Evolutionary conservation across 1,284 basidiomycete genomes (phyloP), one percentile per base, ranked within the genome.

Genomic region (Mycena citricolor): DNA sequence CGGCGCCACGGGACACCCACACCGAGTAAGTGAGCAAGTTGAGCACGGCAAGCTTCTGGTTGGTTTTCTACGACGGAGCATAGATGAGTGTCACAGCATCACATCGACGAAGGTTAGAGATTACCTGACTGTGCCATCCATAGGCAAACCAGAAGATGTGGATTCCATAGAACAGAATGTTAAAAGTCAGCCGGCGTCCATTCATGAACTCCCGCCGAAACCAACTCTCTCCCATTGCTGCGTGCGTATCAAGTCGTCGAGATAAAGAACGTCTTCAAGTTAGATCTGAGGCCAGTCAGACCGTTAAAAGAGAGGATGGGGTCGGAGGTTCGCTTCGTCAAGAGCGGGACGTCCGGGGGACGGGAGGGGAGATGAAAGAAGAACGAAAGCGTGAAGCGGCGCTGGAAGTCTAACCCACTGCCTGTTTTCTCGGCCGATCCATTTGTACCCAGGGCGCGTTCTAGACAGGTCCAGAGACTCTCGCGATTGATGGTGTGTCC

Each of bases 1-100:
- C 91, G 33, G 91, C 91, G 33, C 90, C 91, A 52, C 91, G 81
- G 48, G 89, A 92, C 8, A 64, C 70, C 90, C 90, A 94, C 20
- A 92, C 88, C 10, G 89, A 91, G 64, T 72, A 92, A 47, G 65
- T 76, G 54, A 94, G 75, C 12, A 61, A 70, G 59, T 94, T 94
- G 44, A 94, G 77, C 23, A 76, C 83, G 35, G 81, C 73, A 22
- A 94, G 72, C 49, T 69, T 76, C 36, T 49, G 16, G 65, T 90
- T 81, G 6, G 76, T 79, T 62, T 58, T 70, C 84, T 91, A 51
- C 12, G 32, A 32, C 44, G 13, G 37, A 22, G 36, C n/a, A 17
- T 39, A 36, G 31, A 25, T 32, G 22, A 49, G 35, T 37, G n/a
- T 25, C 17, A 36, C 19, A 16, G 19, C 26, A 32, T 11, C 41